Evolutionary conservation across 805 yeast genomes (phyloP).

Genomic region (Candida nanaspora): DNA sequence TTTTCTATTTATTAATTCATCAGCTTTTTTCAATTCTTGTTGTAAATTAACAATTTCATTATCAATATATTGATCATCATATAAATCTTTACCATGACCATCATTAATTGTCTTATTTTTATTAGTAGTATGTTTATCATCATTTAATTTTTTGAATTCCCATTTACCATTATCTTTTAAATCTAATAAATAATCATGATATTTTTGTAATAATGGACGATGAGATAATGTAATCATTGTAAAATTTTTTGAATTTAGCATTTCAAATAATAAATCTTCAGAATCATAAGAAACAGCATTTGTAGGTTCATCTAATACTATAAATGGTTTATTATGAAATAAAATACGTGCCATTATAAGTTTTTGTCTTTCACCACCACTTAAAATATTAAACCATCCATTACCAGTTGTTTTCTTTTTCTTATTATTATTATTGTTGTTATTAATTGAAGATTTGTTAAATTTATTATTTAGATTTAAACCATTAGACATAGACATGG

Average conservation of each 20-base stretch:
- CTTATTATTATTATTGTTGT: slow-evolving; percentile 8
- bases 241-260: slow-evolving; percentile 45
- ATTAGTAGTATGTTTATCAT: not conserved
- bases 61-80: slow-evolving; percentile 37
- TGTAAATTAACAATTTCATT: slow-evolving; percentile 68
- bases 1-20: slow-evolving; percentile 53
- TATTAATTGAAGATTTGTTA: not conserved
- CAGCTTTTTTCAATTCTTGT: slow-evolving; percentile 50
- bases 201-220: slow-evolving; percentile 75
- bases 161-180: slow-evolving; percentile 53
- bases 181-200: slow-evolving; percentile 72
- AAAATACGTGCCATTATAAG: slow-evolving; percentile 80
- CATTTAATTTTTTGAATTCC: slow-evolving; percentile 29
- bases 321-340: slow-evolving; percentile 74
- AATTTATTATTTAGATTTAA: too few species aligned
- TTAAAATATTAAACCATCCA: slow-evolving; percentile 78
- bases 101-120: not conserved
- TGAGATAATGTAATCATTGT: slow-evolving; percentile 79
- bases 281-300: slow-evolving; percentile 87
- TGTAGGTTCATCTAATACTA: slow-evolving; percentile 88
- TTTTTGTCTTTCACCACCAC: slow-evolving; percentile 96
- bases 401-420: slow-evolving; percentile 2
- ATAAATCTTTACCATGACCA: slow-evolving; percentile 7
- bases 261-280: slow-evolving; percentile 79
- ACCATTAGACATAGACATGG: too few species aligned